Evolutionary conservation across 495 filamentous ascomycete genomes (phyloP).

Genomic region (Penicillium silybi): DNA sequence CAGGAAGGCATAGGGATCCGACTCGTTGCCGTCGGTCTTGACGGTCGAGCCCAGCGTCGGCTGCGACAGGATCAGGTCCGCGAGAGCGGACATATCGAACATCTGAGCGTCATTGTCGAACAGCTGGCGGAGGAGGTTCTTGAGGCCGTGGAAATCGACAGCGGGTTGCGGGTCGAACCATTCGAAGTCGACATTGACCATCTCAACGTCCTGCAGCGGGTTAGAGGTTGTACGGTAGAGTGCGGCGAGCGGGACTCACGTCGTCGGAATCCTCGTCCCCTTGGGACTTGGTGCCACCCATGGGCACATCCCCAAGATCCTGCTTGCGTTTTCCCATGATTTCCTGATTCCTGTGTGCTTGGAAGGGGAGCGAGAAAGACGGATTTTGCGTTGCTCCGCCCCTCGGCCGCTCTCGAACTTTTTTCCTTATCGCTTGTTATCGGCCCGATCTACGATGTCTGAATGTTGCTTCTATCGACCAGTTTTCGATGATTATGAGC

Average conservation of each 20-base stretch:
- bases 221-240: constrained; percentile 2
- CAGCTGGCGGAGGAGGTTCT: constrained; percentile 86
- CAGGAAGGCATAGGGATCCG: constrained; percentile 91
- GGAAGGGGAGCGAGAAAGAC: constrained; percentile 1
- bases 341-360: constrained; percentile 6
- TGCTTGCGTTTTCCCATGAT: constrained; percentile 53
- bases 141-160: constrained; percentile 92
- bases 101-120: constrained; percentile 81
- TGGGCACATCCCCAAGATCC: constrained; percentile 42
- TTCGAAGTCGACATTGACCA: constrained; percentile 96
- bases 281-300: constrained; percentile 34
- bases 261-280: constrained; percentile 39
- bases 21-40: constrained; percentile 90
- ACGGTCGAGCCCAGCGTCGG: constrained; percentile 88
- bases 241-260: constrained; percentile 19
- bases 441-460: constrained; percentile 1
- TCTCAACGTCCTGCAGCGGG: constrained; percentile 66
- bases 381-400: constrained; percentile 19
- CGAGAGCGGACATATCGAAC: constrained; percentile 80
- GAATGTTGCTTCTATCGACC: not conserved
- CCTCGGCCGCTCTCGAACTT: constrained; percentile 27
- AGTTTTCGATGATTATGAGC: not conserved
- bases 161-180: constrained; percentile 92
- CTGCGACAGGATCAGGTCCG: constrained; percentile 86
- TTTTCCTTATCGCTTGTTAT: constrained; percentile 28